Evolutionary conservation across 805 yeast species (phyloP).

Genomic region (Candida ascalaphidarum): DNA sequence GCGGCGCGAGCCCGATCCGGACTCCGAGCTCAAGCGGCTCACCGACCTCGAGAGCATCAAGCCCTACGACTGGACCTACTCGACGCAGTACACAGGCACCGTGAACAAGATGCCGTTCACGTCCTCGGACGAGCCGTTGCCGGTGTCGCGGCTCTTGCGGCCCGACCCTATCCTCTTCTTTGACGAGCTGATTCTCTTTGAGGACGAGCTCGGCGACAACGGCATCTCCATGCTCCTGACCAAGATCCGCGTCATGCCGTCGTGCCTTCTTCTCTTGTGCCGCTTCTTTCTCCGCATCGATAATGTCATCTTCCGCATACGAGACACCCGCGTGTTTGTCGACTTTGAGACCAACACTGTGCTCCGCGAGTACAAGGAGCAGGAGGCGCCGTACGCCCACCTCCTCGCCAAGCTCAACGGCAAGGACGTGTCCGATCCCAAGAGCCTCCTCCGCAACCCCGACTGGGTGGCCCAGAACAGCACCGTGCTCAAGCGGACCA

Average conservation of each 20-base stretch:
- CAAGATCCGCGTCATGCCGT: constrained; percentile 84
- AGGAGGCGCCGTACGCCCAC: constrained; percentile 29
- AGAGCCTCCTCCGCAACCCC: constrained; percentile 58
- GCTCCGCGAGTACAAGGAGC: constrained; percentile 70
- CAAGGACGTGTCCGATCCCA: constrained; percentile 23
- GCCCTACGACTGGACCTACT: constrained; percentile 96
- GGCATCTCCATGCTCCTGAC: constrained; percentile 75
- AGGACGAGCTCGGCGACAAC: constrained; percentile 94
- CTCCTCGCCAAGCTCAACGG: constrained; percentile 15
- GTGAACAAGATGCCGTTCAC: constrained; percentile 13
- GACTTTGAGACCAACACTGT: constrained; percentile 61
- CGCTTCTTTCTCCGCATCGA: constrained; percentile 86
- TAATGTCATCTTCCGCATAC: constrained; percentile 72
- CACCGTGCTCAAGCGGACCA: constrained; percentile 37
- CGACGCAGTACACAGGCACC: constrained; percentile 71
- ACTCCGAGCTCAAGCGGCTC: constrained; percentile 26
- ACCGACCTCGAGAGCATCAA: constrained; percentile 51
- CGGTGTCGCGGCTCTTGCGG: constrained; percentile 56
- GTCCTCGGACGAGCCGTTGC: constrained; percentile 35
- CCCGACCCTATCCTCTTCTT: constrained; percentile 85
- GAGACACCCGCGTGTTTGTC: constrained; percentile 78
- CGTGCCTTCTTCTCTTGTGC: constrained; percentile 62
- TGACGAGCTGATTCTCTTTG: constrained; percentile 83
- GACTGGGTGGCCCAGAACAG: constrained; percentile 59
- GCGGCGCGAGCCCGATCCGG: constrained; percentile 18